These are phyloP conservation scores for Austroboletus niveus DNA, from an alignment of 1,284 basidiomycete species.

Conservation along the genomic window DNA sequence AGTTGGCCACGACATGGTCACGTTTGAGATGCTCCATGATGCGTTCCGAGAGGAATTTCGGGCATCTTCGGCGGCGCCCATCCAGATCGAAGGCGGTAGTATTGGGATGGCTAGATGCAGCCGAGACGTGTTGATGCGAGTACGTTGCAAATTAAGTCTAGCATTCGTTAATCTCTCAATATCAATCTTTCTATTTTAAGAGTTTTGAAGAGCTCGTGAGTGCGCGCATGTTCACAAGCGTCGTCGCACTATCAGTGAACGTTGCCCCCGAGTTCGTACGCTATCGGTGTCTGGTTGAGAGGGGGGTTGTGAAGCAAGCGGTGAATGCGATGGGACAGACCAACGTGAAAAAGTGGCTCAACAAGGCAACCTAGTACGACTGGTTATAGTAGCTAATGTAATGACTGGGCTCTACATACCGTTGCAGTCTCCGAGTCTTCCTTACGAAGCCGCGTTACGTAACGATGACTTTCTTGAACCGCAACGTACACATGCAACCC, in stretches of 20 bases:
- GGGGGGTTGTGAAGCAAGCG: conserved; percentile 58
- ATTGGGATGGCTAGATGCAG: conserved; percentile 73
- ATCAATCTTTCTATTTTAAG: conserved; percentile 36
- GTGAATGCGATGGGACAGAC: conserved; percentile 66
- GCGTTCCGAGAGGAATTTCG: conserved; percentile 66
- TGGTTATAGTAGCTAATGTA: conserved; percentile 22
- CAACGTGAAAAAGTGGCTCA: conserved; percentile 76
- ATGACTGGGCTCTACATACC: no score
- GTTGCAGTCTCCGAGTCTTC: neutral
- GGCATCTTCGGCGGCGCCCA: conserved; percentile 64
- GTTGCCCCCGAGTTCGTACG: conserved; percentile 62
- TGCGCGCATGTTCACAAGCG: conserved; percentile 50
- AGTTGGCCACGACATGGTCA: conserved; percentile 66
- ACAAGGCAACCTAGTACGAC: conserved; percentile 38
- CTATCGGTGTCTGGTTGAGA: conserved; percentile 59
- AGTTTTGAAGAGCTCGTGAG: conserved; percentile 65
- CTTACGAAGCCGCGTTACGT: neutral
- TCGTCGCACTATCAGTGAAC: conserved; percentile 44
- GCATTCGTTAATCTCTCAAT: conserved; percentile 6
- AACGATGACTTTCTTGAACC: neutral
- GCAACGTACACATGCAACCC: conserved; percentile 13
- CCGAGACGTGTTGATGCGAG: conserved; percentile 58
- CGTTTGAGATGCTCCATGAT: conserved; percentile 78
- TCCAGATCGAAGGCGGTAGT: conserved; percentile 68
- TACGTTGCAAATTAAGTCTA: conserved; percentile 35